Conservation (phyloP, 116 monocot genomes). For the Posidonia oceanica region DNA sequence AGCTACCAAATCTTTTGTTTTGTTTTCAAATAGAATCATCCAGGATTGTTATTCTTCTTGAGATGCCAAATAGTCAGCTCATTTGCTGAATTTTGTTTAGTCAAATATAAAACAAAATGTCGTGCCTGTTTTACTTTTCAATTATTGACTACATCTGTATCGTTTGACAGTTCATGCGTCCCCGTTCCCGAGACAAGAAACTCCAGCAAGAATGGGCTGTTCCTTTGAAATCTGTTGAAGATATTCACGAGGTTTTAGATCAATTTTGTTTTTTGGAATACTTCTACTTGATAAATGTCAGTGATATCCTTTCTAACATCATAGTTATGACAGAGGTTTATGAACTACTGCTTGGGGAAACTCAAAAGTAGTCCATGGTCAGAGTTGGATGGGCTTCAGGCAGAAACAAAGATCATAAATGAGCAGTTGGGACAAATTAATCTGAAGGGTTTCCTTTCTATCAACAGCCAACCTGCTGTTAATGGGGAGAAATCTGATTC, state of each 20-base stretch:
- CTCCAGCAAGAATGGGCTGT: constrained; percentile 89
- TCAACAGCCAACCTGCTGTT: constrained; percentile 89
- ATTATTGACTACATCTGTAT: not conserved
- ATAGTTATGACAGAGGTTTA: constrained; percentile 41
- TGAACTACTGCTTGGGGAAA: constrained; percentile 67
- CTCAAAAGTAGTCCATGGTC: constrained; percentile 88
- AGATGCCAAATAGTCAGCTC: no score
- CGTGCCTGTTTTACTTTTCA: not conserved
- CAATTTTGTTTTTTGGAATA: not conserved
- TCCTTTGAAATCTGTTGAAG: constrained; percentile 64
- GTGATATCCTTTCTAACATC: not conserved
- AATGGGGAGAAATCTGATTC: constrained; percentile 84
- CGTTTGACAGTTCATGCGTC: constrained; percentile 64
- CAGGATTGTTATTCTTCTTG: no score
- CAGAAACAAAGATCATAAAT: constrained; percentile 87
- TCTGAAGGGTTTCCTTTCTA: constrained; percentile 78
- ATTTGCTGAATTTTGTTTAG: not conserved
- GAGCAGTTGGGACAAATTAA: constrained; percentile 59
- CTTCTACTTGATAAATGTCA: not conserved
- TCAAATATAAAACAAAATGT: not conserved
- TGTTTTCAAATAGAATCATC: no score
- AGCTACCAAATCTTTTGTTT: no score
- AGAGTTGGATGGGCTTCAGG: constrained; percentile 75
- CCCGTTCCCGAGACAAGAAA: constrained; percentile 72
- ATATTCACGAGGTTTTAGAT: constrained; percentile 47